Percentiles rank a stretch among this genome's conserved stretches.
These are phyloP conservation scores for Eucalyptus cladocalyx DNA, from an alignment of 345 rosid genomes.

Conservation along the genomic window DNA sequence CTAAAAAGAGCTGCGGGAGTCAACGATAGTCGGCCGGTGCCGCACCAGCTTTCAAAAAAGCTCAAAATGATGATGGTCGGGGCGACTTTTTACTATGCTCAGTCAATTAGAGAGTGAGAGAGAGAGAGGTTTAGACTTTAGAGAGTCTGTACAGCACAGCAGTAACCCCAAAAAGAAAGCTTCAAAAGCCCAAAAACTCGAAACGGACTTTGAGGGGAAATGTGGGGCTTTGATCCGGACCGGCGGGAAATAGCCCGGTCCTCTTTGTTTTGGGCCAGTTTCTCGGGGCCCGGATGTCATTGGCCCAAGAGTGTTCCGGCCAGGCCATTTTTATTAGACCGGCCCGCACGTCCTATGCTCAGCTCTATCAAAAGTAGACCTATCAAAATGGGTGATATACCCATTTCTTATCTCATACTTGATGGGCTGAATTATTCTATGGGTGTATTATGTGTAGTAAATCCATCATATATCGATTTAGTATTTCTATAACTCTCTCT, in stretches of 20 bases:
- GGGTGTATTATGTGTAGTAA: neutral
- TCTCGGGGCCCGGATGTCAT: neutral
- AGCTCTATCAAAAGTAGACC: rapidly evolving
- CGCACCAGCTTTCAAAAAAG: neutral
- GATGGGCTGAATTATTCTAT: neutral
- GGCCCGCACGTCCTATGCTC: neutral
- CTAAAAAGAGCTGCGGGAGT: neutral
- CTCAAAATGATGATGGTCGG: neutral
- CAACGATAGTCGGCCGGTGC: neutral
- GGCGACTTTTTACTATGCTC: neutral
- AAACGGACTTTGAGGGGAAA: neutral
- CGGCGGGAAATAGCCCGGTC: neutral
- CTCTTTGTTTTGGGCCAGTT: neutral
- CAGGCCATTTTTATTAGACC: neutral
- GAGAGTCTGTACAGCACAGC: neutral
- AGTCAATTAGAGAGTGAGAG: neutral
- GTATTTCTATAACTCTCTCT: no score
- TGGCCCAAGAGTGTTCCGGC: neutral
- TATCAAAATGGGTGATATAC: no score
- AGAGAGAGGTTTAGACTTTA: neutral
- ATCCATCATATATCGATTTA: no score
- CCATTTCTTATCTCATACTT: neutral
- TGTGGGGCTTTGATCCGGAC: neutral
- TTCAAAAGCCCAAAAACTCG: neutral
- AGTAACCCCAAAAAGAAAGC: neutral